phyloP scores from a whole-genome alignment of 1,284 basidiomycete genomes.

The Inonotus hispidus region DNA sequence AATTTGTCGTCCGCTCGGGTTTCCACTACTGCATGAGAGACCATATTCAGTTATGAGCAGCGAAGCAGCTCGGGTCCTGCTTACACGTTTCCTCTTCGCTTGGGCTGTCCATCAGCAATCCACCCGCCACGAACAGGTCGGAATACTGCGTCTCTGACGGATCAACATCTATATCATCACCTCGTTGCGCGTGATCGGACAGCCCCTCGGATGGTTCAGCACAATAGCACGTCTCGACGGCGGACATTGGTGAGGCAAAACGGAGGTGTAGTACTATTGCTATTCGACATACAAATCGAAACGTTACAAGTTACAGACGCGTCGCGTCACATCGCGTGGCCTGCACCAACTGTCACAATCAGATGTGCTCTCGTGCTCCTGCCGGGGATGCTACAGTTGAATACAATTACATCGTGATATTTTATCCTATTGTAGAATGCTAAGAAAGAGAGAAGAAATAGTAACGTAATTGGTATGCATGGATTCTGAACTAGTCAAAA shows the following conservation, averaged over 20 bases:
- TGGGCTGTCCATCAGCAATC: conserved; percentile 1
- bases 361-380: no score
- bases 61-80: not conserved
- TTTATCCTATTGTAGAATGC: no score
- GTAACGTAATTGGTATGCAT: not conserved
- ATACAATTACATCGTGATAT: no score
- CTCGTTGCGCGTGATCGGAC: not conserved
- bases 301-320: not conserved
- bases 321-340: not conserved
- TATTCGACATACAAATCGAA: not conserved
- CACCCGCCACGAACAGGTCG: conserved; percentile 1
- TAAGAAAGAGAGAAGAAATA: no score
- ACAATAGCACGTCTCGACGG: not conserved
- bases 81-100: conserved; percentile 8
- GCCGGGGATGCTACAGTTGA: no score
- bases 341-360: not conserved
- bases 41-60: not conserved
- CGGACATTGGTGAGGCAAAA: not conserved
- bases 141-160: not conserved
- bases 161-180: not conserved
- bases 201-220: not conserved
- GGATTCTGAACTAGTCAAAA: not conserved
- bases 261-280: not conserved
- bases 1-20: not conserved
- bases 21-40: not conserved